Conservation (phyloP, 371 early-diverging fungal species). For the Mucor lusitanicus region DNA sequence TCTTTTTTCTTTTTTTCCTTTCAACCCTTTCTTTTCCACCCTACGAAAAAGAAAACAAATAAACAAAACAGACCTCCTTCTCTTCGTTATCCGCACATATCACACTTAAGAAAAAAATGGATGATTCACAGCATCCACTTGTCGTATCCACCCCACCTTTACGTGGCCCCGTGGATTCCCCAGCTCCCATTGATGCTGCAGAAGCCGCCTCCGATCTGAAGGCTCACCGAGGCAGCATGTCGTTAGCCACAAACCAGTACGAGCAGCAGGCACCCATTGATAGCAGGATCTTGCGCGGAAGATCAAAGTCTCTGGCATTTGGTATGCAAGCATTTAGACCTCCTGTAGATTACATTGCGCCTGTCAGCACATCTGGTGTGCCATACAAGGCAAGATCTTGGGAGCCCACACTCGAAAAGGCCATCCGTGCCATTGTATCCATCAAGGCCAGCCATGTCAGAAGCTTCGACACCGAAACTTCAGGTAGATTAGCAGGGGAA, state of each 20-base stretch:
- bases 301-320: conserved; percentile 49
- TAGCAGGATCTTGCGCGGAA: conserved; percentile 28
- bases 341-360: conserved; percentile 30
- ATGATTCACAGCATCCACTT: conserved; percentile 33
- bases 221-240: conserved; percentile 26
- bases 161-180: conserved; percentile 19
- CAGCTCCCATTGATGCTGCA: conserved; percentile 17
- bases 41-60: conserved; percentile 1
- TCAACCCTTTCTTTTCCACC: neutral
- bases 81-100: neutral
- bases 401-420: conserved; percentile 77
- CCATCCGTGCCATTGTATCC: conserved; percentile 83
- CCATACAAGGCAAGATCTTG: conserved; percentile 59
- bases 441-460: conserved; percentile 85
- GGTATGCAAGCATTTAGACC: conserved; percentile 36
- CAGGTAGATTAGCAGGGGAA: conserved; percentile 38
- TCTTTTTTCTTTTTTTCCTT: neutral
- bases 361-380: conserved; percentile 19
- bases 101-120: conserved; percentile 13
- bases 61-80: neutral
- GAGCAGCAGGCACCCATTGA: conserved; percentile 20
- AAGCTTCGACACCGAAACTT: conserved; percentile 89
- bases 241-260: conserved; percentile 21
- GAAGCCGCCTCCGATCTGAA: conserved; percentile 23
- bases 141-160: conserved; percentile 22